Evolutionary conservation across 2,329 filamentous ascomycete genomes (phyloP).

Genomic region (Fusarium domesticum): DNA sequence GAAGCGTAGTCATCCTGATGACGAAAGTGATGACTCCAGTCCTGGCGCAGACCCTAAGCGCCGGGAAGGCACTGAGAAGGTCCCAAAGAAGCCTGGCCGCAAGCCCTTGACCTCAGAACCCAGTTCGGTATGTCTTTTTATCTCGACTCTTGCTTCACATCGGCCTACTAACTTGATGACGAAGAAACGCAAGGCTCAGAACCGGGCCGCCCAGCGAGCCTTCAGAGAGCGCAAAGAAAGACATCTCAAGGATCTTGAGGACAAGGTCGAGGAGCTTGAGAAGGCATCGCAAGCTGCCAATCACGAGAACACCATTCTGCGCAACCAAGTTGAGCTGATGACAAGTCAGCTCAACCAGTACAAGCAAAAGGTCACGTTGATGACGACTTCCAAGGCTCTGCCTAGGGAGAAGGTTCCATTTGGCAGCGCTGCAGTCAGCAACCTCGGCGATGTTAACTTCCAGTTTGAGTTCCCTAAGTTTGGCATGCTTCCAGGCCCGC

Average conservation of each 20-base stretch:
- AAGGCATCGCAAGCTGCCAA: constrained; percentile 80
- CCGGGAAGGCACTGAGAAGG: constrained; percentile 78
- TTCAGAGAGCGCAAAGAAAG: constrained; percentile 95
- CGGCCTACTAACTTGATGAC: constrained; percentile 9
- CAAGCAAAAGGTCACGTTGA: constrained; percentile 75
- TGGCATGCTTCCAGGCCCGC: constrained; percentile 63
- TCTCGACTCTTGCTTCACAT: not conserved
- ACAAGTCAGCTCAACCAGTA: constrained; percentile 85
- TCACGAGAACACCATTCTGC: constrained; percentile 79
- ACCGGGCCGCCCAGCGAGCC: constrained; percentile 85
- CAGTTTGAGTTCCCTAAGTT: constrained; percentile 97
- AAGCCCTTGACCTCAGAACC: constrained; percentile 96
- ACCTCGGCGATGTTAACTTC: constrained; percentile 74
- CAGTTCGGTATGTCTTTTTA: constrained; percentile 71
- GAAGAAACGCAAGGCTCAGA: constrained; percentile 94
- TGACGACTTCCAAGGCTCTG: constrained; percentile 36
- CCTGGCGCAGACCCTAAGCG: constrained; percentile 58
- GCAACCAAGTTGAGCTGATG: constrained; percentile 84
- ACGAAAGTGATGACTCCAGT: constrained; percentile 61
- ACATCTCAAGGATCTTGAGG: constrained; percentile 81
- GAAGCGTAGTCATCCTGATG: constrained; percentile 71
- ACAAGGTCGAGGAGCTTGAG: constrained; percentile 71
- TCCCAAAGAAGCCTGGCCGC: constrained; percentile 90
- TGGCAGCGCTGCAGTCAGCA: constrained; percentile 51
- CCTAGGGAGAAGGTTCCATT: constrained; percentile 41